Evolutionary conservation across 306 rosid species (phyloP).

Genomic region (Ormosia emarginata): DNA sequence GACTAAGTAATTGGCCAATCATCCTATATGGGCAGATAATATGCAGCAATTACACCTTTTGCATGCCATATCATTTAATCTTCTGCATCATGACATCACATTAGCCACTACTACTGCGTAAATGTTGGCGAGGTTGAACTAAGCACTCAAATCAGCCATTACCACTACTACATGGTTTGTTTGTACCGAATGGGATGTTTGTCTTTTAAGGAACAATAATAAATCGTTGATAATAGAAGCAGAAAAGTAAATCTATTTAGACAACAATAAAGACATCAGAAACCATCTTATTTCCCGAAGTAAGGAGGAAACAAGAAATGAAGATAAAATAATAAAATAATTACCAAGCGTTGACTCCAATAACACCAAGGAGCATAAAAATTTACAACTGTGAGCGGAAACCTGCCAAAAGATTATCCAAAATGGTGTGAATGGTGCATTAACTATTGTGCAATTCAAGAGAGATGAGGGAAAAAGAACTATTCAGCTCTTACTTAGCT

Average conservation of each 20-base stretch:
- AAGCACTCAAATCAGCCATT: constrained; percentile 8
- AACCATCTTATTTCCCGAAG: constrained; percentile 7
- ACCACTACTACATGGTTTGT: not conserved
- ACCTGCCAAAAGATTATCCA: constrained; percentile 48
- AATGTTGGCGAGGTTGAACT: not conserved
- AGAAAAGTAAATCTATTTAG: constrained; percentile 10
- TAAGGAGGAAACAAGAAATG: not conserved
- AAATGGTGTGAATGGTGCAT: constrained; percentile 17
- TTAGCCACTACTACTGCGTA: not conserved
- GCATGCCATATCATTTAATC: not conserved
- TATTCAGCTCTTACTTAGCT: constrained; percentile 2
- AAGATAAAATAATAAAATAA: constrained; percentile 25
- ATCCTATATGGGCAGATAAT: not conserved
- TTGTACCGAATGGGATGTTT: not conserved
- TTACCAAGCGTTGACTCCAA: constrained; percentile 99
- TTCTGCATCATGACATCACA: not conserved
- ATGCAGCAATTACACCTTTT: not conserved
- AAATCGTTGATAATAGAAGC: not conserved
- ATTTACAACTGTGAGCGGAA: constrained; percentile 69
- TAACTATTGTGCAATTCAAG: not conserved
- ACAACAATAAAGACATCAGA: not conserved
- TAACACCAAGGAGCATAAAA: constrained; percentile 99
- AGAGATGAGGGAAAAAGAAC: not conserved
- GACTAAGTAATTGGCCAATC: not conserved
- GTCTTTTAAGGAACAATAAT: not conserved